A percentile compares a stretch with the other conserved stretches of the same genome.
phyloP scores from a whole-genome alignment of 169 alveolate species.

The Ichthyophthirius multifiliis region DNA sequence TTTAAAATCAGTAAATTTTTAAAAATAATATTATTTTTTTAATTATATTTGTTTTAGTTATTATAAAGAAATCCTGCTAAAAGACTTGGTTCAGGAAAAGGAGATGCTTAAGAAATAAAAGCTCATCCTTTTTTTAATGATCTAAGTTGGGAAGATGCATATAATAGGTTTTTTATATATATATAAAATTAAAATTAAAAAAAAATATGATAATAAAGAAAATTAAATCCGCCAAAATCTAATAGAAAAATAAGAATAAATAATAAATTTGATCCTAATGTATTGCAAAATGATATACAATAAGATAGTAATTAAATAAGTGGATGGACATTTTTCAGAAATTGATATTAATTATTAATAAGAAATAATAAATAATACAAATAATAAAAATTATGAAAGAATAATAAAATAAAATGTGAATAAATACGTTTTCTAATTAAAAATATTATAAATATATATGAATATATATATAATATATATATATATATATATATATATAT shows the following conservation, averaged over 20 bases:
- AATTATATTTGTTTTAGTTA: conserved; percentile 12
- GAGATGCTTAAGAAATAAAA: conserved; percentile 75
- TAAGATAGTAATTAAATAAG: too few species aligned
- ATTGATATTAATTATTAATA: too few species aligned
- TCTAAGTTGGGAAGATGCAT: conserved; percentile 73
- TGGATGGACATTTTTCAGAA: too few species aligned
- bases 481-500: too few species aligned
- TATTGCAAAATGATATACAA: too few species aligned
- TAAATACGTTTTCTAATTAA: too few species aligned
- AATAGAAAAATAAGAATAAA: conserved; percentile 41
- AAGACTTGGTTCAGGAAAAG: conserved; percentile 66
- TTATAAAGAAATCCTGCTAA: conserved; percentile 66
- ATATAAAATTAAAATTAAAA: background rate
- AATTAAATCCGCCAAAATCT: conserved; percentile 22
- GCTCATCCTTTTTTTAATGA: conserved; percentile 67
- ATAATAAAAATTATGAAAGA: too few species aligned
- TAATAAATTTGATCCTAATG: conserved; percentile 37
- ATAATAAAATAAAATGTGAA: too few species aligned
- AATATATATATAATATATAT: too few species aligned
- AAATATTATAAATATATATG: too few species aligned
- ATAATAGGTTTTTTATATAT: background rate
- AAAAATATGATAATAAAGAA: background rate
- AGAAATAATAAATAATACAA: too few species aligned
- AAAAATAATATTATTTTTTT: background rate
- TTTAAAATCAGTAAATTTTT: conserved; percentile 41